Conservation (phyloP, 768 basidiomycete genomes). For the Pulveroboletus sp. region DNA sequence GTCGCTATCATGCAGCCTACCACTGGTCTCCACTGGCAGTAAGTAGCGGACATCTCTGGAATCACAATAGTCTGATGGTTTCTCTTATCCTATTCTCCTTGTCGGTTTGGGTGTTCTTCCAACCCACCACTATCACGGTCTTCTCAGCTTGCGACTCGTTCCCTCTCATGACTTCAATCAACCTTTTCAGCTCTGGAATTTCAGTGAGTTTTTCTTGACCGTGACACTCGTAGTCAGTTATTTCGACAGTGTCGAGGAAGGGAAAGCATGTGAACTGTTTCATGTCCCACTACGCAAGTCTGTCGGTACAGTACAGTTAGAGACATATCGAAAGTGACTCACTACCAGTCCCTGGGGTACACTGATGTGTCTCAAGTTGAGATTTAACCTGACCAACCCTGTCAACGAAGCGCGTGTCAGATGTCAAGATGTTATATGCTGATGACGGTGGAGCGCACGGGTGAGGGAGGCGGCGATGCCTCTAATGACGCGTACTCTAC, state of each 20-base stretch:
- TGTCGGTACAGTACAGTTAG: too few species aligned
- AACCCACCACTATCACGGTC: neutral
- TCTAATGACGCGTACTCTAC: constrained; percentile 3
- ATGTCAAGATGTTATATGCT: too few species aligned
- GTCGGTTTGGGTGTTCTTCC: neutral
- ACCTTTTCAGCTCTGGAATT: neutral
- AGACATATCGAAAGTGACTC: neutral
- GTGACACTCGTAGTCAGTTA: neutral
- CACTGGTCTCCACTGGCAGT: too few species aligned
- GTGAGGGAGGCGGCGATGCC: constrained; percentile 2
- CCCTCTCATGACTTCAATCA: neutral
- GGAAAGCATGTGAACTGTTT: neutral
- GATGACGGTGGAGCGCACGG: constrained; percentile 6
- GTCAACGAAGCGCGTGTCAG: neutral
- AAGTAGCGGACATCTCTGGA: too few species aligned
- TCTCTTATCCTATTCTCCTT: neutral
- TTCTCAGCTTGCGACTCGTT: constrained; percentile 7
- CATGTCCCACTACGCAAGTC: too few species aligned
- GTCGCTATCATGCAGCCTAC: too few species aligned
- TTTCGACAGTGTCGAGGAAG: constrained; percentile 9
- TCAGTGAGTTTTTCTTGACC: neutral
- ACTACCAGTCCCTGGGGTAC: neutral
- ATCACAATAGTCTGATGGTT: constrained; percentile 7
- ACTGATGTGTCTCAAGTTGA: constrained; percentile 4
- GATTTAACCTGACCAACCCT: constrained; percentile 5